phyloP scores from a whole-genome alignment of 768 basidiomycete species.

The Mycena filopes region DNA sequence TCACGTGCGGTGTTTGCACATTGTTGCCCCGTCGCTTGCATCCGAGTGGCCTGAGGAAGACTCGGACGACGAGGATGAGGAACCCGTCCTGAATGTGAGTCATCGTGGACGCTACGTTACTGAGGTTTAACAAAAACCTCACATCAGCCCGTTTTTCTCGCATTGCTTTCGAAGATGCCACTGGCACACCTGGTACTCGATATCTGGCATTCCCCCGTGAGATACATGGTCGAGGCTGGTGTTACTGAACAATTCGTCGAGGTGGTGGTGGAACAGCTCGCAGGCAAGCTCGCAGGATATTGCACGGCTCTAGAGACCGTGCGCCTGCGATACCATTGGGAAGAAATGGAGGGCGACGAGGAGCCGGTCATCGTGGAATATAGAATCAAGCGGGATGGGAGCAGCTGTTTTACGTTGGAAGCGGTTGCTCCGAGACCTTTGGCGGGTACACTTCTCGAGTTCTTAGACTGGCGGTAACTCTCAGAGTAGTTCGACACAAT shows the following conservation, averaged over 20 bases:
- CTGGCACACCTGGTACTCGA: not conserved
- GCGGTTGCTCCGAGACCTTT: not conserved
- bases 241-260: not conserved
- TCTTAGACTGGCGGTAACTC: slow-evolving; percentile 10
- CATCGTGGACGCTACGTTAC: no score
- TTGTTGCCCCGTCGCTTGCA: not conserved
- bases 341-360: not conserved
- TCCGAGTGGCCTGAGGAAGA: not conserved
- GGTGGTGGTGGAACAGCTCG: not conserved
- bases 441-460: slow-evolving; percentile 10
- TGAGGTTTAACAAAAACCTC: not conserved
- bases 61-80: slow-evolving; percentile 5
- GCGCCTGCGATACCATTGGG: not conserved
- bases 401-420: not conserved
- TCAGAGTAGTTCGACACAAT: not conserved
- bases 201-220: no score
- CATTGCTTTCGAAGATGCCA: not conserved
- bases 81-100: not conserved
- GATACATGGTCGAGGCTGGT: not conserved
- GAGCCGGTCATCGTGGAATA: slow-evolving; percentile 1
- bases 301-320: not conserved
- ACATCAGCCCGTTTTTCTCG: not conserved
- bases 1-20: not conserved
- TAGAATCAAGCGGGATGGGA: not conserved
- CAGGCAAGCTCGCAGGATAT: no score